Evolutionary conservation across 805 yeast species (phyloP).

Genomic region (Yueomyces sp.): DNA sequence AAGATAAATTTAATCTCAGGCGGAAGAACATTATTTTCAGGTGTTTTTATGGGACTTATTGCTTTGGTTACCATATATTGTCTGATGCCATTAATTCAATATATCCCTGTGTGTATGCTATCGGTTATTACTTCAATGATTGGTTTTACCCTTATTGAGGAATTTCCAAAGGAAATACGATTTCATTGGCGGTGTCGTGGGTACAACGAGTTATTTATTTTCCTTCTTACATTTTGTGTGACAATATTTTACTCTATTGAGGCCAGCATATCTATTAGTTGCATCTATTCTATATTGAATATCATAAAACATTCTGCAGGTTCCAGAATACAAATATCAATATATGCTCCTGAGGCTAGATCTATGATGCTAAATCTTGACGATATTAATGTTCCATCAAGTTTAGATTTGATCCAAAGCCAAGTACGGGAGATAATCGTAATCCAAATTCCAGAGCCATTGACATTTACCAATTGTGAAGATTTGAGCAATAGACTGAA

Average conservation of each 20-base stretch:
- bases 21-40: conserved; percentile 76
- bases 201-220: conserved; percentile 59
- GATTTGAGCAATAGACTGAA: conserved; percentile 55
- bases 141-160: conserved; percentile 66
- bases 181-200: conserved; percentile 70
- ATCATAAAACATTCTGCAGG: conserved; percentile 69
- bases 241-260: conserved; percentile 72
- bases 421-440: conserved; percentile 60
- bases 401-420: conserved; percentile 4
- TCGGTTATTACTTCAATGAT: conserved; percentile 71
- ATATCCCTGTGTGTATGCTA: conserved; percentile 65
- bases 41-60: conserved; percentile 65
- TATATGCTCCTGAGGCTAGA: neutral
- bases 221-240: conserved; percentile 46
- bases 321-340: conserved; percentile 70
- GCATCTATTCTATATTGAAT: conserved; percentile 62
- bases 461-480: conserved; percentile 75
- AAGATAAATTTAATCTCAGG: conserved; percentile 81
- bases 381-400: neutral
- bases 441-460: conserved; percentile 75
- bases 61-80: conserved; percentile 53
- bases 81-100: conserved; percentile 50
- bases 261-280: conserved; percentile 82
- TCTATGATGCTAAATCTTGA: neutral
- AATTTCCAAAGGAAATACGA: conserved; percentile 63